Evolutionary conservation across 805 yeast genomes (phyloP), one percentile per base, ranked within the genome.

Genomic region (Yamadazyma kitorensis): DNA sequence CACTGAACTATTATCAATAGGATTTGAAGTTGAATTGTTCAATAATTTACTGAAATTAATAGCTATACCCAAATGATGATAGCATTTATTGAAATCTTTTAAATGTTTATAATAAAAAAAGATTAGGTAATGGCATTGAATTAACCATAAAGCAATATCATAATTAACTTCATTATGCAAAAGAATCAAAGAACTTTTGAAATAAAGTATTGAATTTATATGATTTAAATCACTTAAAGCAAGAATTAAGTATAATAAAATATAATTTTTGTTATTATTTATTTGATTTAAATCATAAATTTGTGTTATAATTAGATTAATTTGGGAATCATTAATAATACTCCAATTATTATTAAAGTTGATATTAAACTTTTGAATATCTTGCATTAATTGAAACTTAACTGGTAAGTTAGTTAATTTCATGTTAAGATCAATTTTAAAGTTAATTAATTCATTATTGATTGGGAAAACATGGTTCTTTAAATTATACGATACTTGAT

Each of bases 101-200:
- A 22, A 15, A 9, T 26, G 20, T 12, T 65, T 70, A 37, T 70
- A 61, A 43, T 55, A 68, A 41, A 68, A 57, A 43, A 57, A 66
- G 22, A 61, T 51, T 15, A 72, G 42, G 19, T 65, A 41, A 37
- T 68, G 54, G 4, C 64, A 63, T 36, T 67, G 70, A 3, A 67
- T 66, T 9, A 64, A 43, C 73, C 74, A 69, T 10, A 68, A 27
- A 50, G 60, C 17, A 59, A 36, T 65, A 41, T 65, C 72, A 64
- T n/a, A 55, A 54, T 1, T 57, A 47, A 11, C 53, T 41, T 26
- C 55, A 41, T 36, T 37, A 16, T 33, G 27, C 12, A 65, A 38
- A 6, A 68, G 37, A 17, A 50, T 43, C 28, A 59, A 32, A 0
- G 68, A 72, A 31, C 55, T 47, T 19, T 64, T 63, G 34, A 66